Conservation (phyloP, 2,329 filamentous ascomycete species). For the Hypoxylon sp. region DNA sequence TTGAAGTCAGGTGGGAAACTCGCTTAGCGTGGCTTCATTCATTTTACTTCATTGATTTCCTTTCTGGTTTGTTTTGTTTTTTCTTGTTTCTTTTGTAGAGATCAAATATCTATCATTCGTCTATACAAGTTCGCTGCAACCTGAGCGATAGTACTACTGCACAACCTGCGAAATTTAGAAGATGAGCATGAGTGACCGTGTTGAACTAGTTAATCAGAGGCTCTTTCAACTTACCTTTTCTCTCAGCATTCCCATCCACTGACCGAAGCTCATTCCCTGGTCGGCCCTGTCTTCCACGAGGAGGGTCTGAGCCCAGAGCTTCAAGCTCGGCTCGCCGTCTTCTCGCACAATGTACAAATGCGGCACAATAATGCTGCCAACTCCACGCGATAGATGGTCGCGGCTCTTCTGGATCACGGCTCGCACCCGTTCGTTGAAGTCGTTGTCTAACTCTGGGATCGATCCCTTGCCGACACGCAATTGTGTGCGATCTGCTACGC, state of each 20-base stretch:
- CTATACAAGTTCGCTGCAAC: slow-evolving; percentile 38
- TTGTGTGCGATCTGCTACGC: slow-evolving; percentile 83
- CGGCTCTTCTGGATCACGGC: slow-evolving; percentile 92
- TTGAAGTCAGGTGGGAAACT: neutral
- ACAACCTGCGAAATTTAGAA: slow-evolving; percentile 39
- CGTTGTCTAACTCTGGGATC: slow-evolving; percentile 89
- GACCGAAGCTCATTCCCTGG: slow-evolving; percentile 90
- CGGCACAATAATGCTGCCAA: slow-evolving; percentile 92
- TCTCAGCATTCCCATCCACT: slow-evolving; percentile 92
- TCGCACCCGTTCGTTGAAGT: slow-evolving; percentile 95
- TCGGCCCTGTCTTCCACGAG: slow-evolving; percentile 96
- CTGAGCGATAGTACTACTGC: slow-evolving; percentile 30
- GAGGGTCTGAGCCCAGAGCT: slow-evolving; percentile 96
- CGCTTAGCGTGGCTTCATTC: slow-evolving; percentile 26
- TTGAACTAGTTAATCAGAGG: slow-evolving; percentile 33
- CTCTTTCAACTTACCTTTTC: slow-evolving; percentile 81
- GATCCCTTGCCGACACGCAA: slow-evolving; percentile 92
- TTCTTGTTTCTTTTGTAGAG: slow-evolving; percentile 1
- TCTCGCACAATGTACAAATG: slow-evolving; percentile 95
- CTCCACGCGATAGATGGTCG: slow-evolving; percentile 87
- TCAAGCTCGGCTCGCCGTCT: slow-evolving; percentile 94
- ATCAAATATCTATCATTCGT: slow-evolving; percentile 38
- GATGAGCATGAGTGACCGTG: slow-evolving; percentile 36
- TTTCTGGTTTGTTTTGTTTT: slow-evolving; percentile 3
- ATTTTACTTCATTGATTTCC: slow-evolving; percentile 30